These are phyloP conservation scores for Chlorella variabilis DNA, from an alignment of 163 green algal species.

Conservation along the genomic window DNA sequence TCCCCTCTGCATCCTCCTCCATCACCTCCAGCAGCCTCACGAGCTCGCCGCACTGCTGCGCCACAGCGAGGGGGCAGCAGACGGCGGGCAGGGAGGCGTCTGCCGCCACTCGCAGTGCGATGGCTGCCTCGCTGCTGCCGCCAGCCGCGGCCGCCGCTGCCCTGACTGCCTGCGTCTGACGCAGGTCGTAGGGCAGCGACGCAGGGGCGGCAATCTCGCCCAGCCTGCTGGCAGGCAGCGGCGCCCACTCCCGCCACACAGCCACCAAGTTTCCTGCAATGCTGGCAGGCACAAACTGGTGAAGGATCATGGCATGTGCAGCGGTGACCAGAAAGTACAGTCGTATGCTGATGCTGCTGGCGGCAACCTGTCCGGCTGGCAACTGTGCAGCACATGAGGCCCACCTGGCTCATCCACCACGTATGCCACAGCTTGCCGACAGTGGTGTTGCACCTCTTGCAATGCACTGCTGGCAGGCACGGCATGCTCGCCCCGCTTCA, in stretches of 20 bases:
- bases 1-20: not conserved
- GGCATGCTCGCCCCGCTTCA: not conserved
- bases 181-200: conserved; percentile 8
- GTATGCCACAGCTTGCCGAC: not conserved
- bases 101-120: conserved; percentile 2
- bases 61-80: not conserved
- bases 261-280: not conserved
- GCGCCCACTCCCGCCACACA: not conserved
- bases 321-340: not conserved
- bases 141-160: not conserved
- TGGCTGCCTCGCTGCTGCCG: not conserved
- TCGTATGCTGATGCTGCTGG: not conserved
- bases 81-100: not conserved
- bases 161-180: not conserved
- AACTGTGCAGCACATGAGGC: too few species aligned
- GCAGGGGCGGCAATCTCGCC: not conserved
- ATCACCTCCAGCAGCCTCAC: not conserved
- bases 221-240: not conserved
- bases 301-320: too few species aligned
- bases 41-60: conserved; percentile 11
- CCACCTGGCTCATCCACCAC: not conserved
- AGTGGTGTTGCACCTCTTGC: not conserved
- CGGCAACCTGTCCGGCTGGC: too few species aligned
- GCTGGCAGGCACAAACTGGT: not conserved
- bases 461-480: not conserved